These are phyloP conservation scores for Viola pubescens DNA, from an alignment of 441 rosid species.

Conservation along the genomic window DNA sequence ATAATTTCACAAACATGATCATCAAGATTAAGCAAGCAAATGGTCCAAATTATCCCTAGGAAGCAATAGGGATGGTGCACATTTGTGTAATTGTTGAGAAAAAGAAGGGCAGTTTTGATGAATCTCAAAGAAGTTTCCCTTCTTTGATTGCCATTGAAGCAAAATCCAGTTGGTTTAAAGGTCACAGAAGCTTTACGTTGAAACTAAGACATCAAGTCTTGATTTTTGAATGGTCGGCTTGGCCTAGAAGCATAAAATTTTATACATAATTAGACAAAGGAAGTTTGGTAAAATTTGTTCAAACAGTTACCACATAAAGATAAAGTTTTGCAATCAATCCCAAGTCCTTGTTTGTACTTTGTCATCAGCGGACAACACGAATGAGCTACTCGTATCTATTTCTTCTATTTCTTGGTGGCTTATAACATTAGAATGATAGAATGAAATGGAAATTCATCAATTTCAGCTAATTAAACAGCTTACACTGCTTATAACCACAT, in stretches of 20 bases:
- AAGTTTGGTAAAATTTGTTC: neutral
- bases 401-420: no score
- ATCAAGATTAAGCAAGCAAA: neutral
- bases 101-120: constrained; percentile 5
- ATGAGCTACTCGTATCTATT: no score
- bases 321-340: no score
- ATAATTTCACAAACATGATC: neutral
- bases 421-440: neutral
- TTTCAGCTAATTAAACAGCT: neutral
- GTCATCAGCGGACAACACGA: neutral
- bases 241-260: constrained; percentile 12
- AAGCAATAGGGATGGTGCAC: neutral
- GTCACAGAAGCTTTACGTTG: constrained; percentile 50
- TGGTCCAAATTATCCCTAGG: neutral
- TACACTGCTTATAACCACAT: neutral
- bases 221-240: constrained; percentile 11
- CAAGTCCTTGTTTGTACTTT: neutral
- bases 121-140: neutral
- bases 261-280: neutral
- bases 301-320: neutral
- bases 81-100: constrained; percentile 1
- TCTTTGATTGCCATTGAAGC: constrained; percentile 35
- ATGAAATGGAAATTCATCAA: constrained; percentile 5
- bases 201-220: constrained; percentile 38
- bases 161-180: constrained; percentile 26